Percentiles rank a stretch among this genome's conserved stretches.
Evolutionary conservation across 2,329 filamentous ascomycete genomes (phyloP).

Genomic region (Alternaria gansuensis): DNA sequence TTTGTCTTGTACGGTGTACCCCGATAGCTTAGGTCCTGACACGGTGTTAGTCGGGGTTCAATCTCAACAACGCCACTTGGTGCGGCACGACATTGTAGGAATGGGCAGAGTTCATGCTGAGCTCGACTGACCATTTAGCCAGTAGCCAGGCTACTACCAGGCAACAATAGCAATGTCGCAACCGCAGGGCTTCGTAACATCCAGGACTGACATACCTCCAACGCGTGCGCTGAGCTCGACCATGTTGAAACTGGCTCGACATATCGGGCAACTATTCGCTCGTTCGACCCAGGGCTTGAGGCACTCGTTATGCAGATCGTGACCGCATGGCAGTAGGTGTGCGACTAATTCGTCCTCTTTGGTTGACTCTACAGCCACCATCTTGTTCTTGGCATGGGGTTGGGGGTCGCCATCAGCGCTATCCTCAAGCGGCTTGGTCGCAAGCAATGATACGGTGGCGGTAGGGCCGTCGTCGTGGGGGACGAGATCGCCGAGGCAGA

Average conservation of each 20-base stretch:
- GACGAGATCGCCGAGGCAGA: conserved; percentile 75
- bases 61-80: conserved; percentile 8
- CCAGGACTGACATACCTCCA: conserved; percentile 68
- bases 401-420: conserved; percentile 37
- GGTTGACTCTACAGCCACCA: conserved; percentile 40
- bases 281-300: conserved; percentile 94
- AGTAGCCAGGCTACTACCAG: conserved; percentile 31
- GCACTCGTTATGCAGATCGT: conserved; percentile 91
- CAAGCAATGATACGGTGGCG: conserved; percentile 39
- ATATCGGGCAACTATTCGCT: conserved; percentile 98
- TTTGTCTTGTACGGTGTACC: conserved; percentile 77
- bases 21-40: conserved; percentile 64
- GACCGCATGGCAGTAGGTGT: conserved; percentile 78
- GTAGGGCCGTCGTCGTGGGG: conserved; percentile 60
- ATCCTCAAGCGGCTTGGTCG: conserved; percentile 40
- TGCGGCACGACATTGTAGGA: conserved; percentile 17
- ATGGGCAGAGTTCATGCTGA: conserved; percentile 33
- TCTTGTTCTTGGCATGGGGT: conserved; percentile 27
- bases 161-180: conserved; percentile 29
- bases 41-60: conserved; percentile 24
- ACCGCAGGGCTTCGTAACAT: conserved; percentile 28
- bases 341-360: conserved; percentile 65
- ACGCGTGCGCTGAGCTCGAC: conserved; percentile 83
- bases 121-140: conserved; percentile 46
- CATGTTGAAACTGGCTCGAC: conserved; percentile 87